Percentiles rank a stretch among this genome's conserved stretches.
Conservation (phyloP, 208 protist species). For the Leishmania lainsoni region DNA sequence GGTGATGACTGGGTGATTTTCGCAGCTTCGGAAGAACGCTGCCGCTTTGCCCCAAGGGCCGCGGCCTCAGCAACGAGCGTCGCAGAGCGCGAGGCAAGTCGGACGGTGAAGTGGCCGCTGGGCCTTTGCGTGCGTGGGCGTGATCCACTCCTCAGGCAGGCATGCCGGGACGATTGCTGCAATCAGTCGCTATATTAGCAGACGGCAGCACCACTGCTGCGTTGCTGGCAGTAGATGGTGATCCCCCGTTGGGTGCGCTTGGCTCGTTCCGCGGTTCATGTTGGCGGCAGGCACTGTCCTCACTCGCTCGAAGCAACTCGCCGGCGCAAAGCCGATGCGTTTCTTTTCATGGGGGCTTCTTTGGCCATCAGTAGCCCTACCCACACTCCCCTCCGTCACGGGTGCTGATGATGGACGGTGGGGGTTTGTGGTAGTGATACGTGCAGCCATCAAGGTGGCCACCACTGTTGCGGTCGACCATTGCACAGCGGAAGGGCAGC, state of each 20-base stretch:
- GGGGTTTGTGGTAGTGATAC: not conserved
- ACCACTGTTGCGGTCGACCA: not conserved
- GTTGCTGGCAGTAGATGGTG: not conserved
- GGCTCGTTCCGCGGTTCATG: constrained; percentile 15
- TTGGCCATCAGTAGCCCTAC: not conserved
- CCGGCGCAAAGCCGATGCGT: constrained; percentile 30
- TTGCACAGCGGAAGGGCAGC: not conserved
- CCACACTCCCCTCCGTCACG: not conserved
- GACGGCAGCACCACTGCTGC: not conserved
- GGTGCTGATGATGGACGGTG: not conserved
- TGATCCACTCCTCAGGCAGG: not conserved
- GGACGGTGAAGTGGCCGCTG: constrained; percentile 19
- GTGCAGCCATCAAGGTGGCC: not conserved
- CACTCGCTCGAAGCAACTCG: constrained; percentile 12
- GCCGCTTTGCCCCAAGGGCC: constrained; percentile 22
- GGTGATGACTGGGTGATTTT: not conserved
- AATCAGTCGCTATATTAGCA: not conserved
- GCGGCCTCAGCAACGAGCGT: constrained; percentile 28
- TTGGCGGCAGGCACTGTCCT: constrained; percentile 32
- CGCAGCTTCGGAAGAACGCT: constrained; percentile 1
- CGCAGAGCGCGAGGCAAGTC: constrained; percentile 26
- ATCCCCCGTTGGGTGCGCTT: not conserved
- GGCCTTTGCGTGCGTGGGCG: not conserved
- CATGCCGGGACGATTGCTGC: not conserved
- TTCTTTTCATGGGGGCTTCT: constrained; percentile 11